A percentile compares a stretch with the other conserved stretches of the same genome.
These are phyloP conservation scores for Chaetomidium leptoderma DNA, from an alignment of 495 filamentous ascomycete species.

Conservation along the genomic window DNA sequence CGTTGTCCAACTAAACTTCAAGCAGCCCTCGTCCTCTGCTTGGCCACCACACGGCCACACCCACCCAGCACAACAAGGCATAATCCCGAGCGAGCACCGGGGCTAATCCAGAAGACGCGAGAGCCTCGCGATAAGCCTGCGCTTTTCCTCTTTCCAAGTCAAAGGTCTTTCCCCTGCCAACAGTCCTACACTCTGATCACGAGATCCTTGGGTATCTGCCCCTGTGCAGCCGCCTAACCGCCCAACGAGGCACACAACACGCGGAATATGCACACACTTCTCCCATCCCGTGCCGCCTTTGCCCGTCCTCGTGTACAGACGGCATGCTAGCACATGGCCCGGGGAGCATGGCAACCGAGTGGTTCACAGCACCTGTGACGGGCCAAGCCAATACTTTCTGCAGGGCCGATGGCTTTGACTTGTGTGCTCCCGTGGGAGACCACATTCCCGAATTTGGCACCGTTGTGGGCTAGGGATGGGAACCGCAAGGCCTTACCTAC, in stretches of 20 bases:
- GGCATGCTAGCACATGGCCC: background rate
- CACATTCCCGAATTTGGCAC: background rate
- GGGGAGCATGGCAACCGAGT: background rate
- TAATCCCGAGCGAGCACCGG: too few species aligned
- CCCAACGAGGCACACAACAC: too few species aligned
- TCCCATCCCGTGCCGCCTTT: background rate
- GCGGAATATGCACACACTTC: background rate
- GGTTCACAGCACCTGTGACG: background rate
- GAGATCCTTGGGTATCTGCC: background rate
- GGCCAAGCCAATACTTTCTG: conserved; percentile 19
- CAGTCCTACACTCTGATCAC: background rate
- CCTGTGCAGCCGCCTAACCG: background rate
- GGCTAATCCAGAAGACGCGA: too few species aligned
- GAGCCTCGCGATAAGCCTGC: background rate
- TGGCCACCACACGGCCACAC: too few species aligned
- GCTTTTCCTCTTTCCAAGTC: background rate
- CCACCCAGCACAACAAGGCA: too few species aligned
- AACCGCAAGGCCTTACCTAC: background rate
- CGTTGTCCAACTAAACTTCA: too few species aligned
- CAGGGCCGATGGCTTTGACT: background rate
- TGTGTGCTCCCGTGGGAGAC: background rate
- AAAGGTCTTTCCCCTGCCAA: background rate
- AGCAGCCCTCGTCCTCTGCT: too few species aligned
- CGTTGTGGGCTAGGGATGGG: background rate
- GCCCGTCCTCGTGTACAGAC: background rate